phyloP scores from a whole-genome alignment of 1,139 yeast genomes.

The Hemisphaericaspora subhashii region DNA sequence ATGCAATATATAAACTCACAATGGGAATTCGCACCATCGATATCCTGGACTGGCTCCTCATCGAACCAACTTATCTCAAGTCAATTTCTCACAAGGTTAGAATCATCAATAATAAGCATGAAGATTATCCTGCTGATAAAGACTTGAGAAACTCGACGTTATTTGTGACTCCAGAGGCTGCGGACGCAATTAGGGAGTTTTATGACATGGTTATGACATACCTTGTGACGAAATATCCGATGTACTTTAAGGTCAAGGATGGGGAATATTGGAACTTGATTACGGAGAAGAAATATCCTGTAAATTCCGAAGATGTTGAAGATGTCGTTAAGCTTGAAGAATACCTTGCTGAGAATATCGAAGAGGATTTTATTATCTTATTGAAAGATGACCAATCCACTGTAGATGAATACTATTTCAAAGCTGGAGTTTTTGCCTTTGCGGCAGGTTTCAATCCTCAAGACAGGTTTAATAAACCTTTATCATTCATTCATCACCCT shows the following conservation, averaged over 20 bases:
- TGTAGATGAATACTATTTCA: constrained; percentile 55
- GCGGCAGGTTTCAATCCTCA: constrained; percentile 76
- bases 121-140: constrained; percentile 31
- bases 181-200: constrained; percentile 55
- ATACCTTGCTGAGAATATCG: constrained; percentile 49
- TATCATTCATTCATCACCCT: constrained; percentile 58
- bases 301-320: constrained; percentile 18
- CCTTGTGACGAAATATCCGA: constrained; percentile 60
- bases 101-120: constrained; percentile 40
- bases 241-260: constrained; percentile 39
- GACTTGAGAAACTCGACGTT: constrained; percentile 32
- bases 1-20: constrained; percentile 51
- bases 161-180: constrained; percentile 41
- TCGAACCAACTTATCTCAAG: constrained; percentile 62
- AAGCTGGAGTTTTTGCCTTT: constrained; percentile 66
- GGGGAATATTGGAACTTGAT: constrained; percentile 42
- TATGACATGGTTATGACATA: constrained; percentile 51
- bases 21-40: constrained; percentile 63
- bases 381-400: constrained; percentile 39
- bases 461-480: constrained; percentile 52
- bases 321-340: constrained; percentile 38
- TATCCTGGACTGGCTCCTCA: constrained; percentile 61
- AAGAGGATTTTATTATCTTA: constrained; percentile 67
- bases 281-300: constrained; percentile 40
- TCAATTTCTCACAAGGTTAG: constrained; percentile 44